Conservation (phyloP, 257 asterid species). For the Solanum etuberosum region DNA sequence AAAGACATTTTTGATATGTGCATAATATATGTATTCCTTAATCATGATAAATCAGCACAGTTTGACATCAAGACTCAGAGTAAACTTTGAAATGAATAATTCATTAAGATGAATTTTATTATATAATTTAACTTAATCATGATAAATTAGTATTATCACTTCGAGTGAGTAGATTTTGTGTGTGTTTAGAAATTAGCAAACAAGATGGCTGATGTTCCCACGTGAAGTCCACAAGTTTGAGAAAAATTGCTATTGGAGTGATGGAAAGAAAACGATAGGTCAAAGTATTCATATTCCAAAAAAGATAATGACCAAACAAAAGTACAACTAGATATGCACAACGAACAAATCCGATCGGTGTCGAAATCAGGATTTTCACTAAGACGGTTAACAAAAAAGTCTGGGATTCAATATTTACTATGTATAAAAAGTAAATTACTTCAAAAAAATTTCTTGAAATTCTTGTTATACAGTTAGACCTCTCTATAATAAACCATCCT, state of each 20-base stretch:
- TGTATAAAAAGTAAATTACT: neutral
- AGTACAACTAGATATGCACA: neutral
- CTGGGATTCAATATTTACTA: neutral
- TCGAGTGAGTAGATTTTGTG: neutral
- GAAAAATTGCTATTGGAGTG: neutral
- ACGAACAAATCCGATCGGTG: neutral
- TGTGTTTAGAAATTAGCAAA: neutral
- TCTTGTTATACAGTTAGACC: rapidly evolving
- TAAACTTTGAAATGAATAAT: neutral
- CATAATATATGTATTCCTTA: too few species aligned
- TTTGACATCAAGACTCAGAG: neutral
- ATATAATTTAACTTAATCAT: too few species aligned
- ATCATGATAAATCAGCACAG: neutral
- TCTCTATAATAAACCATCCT: neutral
- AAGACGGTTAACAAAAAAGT: too few species aligned
- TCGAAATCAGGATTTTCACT: neutral
- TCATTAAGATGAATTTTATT: too few species aligned
- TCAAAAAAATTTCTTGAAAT: neutral
- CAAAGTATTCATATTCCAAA: neutral
- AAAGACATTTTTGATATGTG: neutral
- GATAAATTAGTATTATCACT: too few species aligned
- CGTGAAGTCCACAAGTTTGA: neutral
- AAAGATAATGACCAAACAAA: neutral
- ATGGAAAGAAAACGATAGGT: neutral
- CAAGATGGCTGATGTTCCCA: neutral